Conservation (phyloP, 345 rosid species). For the Hibiscus syriacus region DNA sequence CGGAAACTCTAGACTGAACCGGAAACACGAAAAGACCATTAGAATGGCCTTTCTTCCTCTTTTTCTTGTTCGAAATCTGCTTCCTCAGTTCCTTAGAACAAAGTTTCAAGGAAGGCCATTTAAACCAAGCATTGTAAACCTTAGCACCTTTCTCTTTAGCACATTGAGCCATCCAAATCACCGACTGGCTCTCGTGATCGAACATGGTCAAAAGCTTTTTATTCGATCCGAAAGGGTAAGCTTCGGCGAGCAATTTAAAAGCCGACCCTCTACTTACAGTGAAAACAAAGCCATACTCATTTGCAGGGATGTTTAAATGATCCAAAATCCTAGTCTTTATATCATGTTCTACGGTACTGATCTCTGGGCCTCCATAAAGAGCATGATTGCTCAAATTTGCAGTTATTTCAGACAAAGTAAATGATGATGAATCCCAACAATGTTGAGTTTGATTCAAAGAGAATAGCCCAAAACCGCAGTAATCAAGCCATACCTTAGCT, state of each 20-base stretch:
- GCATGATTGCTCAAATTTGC: conserved; percentile 82
- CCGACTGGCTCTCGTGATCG: conserved; percentile 88
- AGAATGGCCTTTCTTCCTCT: conserved; percentile 71
- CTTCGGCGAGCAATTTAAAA: conserved; percentile 72
- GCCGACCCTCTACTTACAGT: conserved; percentile 90
- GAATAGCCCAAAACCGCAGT: conserved; percentile 86
- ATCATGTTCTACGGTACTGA: conserved; percentile 66
- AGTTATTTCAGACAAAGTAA: conserved; percentile 77
- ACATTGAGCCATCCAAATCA: conserved; percentile 79
- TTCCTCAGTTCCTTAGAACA: conserved; percentile 78
- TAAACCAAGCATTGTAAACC: conserved; percentile 77
- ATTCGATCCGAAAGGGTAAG: conserved; percentile 69
- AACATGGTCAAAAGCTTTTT: conserved; percentile 72
- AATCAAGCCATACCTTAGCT: conserved; percentile 87
- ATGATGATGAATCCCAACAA: conserved; percentile 63
- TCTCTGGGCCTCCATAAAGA: conserved; percentile 72
- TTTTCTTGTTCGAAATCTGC: conserved; percentile 60
- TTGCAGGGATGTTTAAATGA: conserved; percentile 77
- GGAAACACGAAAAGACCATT: conserved; percentile 77
- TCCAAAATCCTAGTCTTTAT: conserved; percentile 77
- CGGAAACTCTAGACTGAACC: conserved; percentile 75
- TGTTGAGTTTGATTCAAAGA: conserved; percentile 61
- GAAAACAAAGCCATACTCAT: conserved; percentile 78
- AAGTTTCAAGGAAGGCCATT: conserved; percentile 76
- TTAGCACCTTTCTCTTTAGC: conserved; percentile 86